These are phyloP conservation scores for Colletotrichum eremochloae DNA, from an alignment of 2,329 filamentous ascomycete genomes.

Conservation along the genomic window DNA sequence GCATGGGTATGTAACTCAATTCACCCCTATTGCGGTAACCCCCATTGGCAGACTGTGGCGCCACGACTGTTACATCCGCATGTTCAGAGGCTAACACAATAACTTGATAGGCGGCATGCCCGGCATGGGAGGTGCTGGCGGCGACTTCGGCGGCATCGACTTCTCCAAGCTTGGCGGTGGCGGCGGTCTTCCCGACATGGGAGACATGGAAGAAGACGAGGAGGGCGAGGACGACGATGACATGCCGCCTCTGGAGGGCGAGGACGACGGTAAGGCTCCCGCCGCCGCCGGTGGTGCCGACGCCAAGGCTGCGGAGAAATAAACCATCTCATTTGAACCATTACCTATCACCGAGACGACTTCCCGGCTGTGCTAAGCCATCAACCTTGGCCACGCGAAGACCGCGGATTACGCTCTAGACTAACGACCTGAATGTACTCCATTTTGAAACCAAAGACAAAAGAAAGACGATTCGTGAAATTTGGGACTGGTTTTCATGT, in stretches of 20 bases:
- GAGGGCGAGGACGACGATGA: conserved; percentile 80
- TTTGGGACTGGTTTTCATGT: conserved; percentile 5
- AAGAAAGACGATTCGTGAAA: conserved; percentile 24
- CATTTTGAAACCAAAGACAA: conserved; percentile 33
- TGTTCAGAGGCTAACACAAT: conserved; percentile 29
- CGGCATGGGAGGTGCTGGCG: conserved; percentile 64
- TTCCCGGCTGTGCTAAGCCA: conserved; percentile 13
- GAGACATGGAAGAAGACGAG: conserved; percentile 62
- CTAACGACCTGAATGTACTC: conserved; percentile 41
- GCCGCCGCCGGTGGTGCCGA: conserved; percentile 13
- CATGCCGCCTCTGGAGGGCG: conserved; percentile 85
- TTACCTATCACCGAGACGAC: conserved; percentile 20
- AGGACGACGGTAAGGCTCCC: conserved; percentile 49
- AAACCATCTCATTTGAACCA: conserved; percentile 10
- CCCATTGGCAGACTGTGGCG: conserved; percentile 2
- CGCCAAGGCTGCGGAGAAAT: conserved; percentile 39
- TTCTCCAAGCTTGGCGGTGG: conserved; percentile 89
- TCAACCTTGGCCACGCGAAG: background rate
- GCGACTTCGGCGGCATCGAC: conserved; percentile 89
- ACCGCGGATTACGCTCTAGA: conserved; percentile 36
- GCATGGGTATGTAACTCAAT: conserved; percentile 67
- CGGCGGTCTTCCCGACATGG: conserved; percentile 59
- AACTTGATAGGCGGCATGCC: conserved; percentile 64
- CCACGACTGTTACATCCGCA: conserved; percentile 1
- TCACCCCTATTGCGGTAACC: conserved; percentile 13